Percentiles rank a stretch among this genome's conserved stretches.
Evolutionary conservation across 2,329 filamentous ascomycete genomes (phyloP).

Genomic region (Alternaria brassicicola): DNA sequence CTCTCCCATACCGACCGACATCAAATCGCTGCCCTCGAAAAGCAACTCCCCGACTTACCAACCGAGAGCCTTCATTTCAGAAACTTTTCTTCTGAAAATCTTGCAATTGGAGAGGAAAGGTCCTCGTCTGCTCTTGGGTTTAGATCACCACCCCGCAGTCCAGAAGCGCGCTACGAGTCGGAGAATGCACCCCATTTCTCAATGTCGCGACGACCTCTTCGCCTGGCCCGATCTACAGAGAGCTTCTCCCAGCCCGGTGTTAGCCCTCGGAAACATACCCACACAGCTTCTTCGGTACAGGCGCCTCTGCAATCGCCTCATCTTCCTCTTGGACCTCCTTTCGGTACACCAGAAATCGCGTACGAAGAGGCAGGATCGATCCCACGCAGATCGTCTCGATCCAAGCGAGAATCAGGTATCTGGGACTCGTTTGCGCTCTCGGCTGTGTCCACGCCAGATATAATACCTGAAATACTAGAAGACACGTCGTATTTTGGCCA

Average conservation of each 20-base stretch:
- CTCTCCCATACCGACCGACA: conserved; percentile 64
- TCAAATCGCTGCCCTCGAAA: conserved; percentile 60
- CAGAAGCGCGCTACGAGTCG: conserved; percentile 17
- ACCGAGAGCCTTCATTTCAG: conserved; percentile 53
- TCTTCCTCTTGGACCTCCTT: conserved; percentile 24
- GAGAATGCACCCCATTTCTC: conserved; percentile 16
- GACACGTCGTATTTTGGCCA: conserved; percentile 43
- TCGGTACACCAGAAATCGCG: conserved; percentile 28
- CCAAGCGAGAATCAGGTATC: conserved; percentile 42
- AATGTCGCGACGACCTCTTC: conserved; percentile 27
- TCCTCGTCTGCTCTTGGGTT: conserved; percentile 24
- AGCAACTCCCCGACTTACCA: conserved; percentile 50
- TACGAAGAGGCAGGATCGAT: not conserved
- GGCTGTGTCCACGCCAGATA: conserved; percentile 21
- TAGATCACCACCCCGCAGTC: conserved; percentile 35
- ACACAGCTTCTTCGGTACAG: conserved; percentile 49
- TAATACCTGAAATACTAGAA: conserved; percentile 37
- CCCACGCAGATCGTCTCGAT: conserved; percentile 13
- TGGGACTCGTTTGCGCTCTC: conserved; percentile 40
- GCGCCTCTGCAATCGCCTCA: conserved; percentile 50
- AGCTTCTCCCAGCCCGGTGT: conserved; percentile 62
- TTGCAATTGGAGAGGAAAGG: conserved; percentile 20
- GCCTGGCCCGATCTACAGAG: conserved; percentile 51
- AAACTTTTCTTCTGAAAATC: conserved; percentile 37
- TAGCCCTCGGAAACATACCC: conserved; percentile 47